Base-by-base conservation (phyloP, 352 stramenopile species). In the Globisporangium nodosum region DNA sequence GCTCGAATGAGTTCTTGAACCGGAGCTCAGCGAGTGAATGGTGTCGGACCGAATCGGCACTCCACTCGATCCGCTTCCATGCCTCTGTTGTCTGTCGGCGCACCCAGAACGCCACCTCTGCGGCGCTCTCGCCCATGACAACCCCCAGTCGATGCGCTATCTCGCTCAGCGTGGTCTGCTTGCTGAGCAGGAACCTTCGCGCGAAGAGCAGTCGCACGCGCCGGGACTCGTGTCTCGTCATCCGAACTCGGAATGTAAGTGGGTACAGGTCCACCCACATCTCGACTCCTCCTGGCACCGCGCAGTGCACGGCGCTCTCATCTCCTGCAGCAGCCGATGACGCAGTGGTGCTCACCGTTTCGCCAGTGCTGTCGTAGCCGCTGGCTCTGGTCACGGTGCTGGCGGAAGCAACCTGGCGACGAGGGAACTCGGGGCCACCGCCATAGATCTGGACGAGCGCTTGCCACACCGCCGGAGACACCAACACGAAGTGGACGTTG, bases 71-170 rank as follows among this genome's bases (percentile, higher is more conserved):
- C 1, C 74, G 74, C 18, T 66, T 61, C 81, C 81, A 92, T 3
- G 76, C 65, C 46, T 87, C 73, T 42, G 75, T 70, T 24, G 74
- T 72, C n/a, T 71, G 64, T 6, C 76, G 75, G 24, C 81, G 78
- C 47, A 87, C 54, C 81, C 81, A 92, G 11, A 92, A 60, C 24
- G 78, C 71, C 2, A 90, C 69, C 43, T 86, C 77, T 43, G 69
- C 66, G 0, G 74, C 63, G 42, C 88, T 92, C 11, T 80, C 64
- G 11, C 70, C 76, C 16, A 73, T 70, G 31, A 78, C 66, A 2
- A 90, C 61, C 0, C 81, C 79, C 30, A 92, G 60, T 0, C 78
- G 76, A 54, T 74, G 50, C 9, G 88, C 58, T 49, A 92, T 65
- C n/a, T 85, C 70, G 30, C 78, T 82, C 8, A 89, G n/a, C 12